A percentile compares a stretch with the other conserved stretches of the same genome.
Conservation (phyloP, 2,329 filamentous ascomycete species). For the Verticillium alfalfae region DNA sequence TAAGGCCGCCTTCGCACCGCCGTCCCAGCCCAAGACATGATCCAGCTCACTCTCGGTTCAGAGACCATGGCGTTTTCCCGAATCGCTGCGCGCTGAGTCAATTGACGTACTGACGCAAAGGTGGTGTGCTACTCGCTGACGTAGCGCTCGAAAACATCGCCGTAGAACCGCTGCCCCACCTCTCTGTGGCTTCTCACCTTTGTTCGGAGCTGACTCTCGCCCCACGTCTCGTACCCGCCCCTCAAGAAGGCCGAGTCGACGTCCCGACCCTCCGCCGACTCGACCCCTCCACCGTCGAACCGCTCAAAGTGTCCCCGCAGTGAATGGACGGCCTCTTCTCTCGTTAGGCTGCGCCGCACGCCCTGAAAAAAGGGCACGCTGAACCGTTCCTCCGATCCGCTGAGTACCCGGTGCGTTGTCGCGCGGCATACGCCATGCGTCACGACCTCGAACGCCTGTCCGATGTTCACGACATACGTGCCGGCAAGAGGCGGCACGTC, state of each 20-base stretch:
- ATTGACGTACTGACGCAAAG: not conserved
- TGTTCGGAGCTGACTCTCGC: constrained; percentile 46
- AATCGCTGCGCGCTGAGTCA: not conserved
- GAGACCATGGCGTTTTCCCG: not conserved
- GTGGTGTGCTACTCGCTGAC: constrained; percentile 24
- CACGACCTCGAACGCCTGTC: constrained; percentile 52
- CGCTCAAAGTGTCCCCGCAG: constrained; percentile 30
- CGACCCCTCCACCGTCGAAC: constrained; percentile 13
- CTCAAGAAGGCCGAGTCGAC: constrained; percentile 45
- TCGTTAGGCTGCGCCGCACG: constrained; percentile 38
- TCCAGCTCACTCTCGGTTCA: not conserved
- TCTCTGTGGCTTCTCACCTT: constrained; percentile 47
- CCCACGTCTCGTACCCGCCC: constrained; percentile 48
- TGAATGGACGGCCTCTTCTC: constrained; percentile 30
- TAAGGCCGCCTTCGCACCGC: not conserved
- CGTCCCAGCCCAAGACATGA: not conserved
- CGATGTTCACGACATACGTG: constrained; percentile 53
- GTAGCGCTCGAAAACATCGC: constrained; percentile 41
- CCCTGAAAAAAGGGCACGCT: constrained; percentile 45
- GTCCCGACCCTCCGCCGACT: constrained; percentile 26
- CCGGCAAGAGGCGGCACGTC: constrained; percentile 38
- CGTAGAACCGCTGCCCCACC: constrained; percentile 41
- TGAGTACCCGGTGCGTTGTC: constrained; percentile 40
- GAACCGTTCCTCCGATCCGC: constrained; percentile 26
- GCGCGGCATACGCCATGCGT: constrained; percentile 48